Base-by-base conservation (phyloP, 140 eudicot species). In the Oenanthe javanica region DNA sequence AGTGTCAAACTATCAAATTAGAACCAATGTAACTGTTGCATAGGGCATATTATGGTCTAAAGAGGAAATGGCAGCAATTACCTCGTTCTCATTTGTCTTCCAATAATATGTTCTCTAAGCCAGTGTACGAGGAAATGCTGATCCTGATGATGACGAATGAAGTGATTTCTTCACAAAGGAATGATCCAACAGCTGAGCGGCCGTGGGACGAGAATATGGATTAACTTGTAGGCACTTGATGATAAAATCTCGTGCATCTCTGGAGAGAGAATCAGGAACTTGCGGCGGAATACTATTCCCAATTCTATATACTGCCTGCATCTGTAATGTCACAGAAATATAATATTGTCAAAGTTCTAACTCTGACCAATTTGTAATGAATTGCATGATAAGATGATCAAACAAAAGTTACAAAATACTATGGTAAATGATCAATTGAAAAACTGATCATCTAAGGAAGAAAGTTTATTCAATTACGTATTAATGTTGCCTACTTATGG, bases 151-250 rank as follows among this genome's bases (percentile, higher is more conserved):
- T 21, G 82, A 80, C 27, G 84, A 55, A 21, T 46, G 52, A 2
- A 88, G 87, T 72, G 89, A 87, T 23, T 88, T 86, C 63, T 81
- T 86, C 64, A 94, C 96, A 85, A 92, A 92, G 45, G 96, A 90
- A 78, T 94, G 97, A 78, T 92, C 82, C 85, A 94, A 84, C 46
- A 94, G 94, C 89, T 92, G 88, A 84, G 89, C 84, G 59, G 98
- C 97, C 31, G 96, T 86, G 46, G 98, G 96, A 27, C 98, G 94
- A 79, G 83, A 84, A 82, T 63, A 67, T 78, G 98, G 93, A 54
- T 92, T 81, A 18, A 88, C 90, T 76, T 84, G 93, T 83, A 94
- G 85, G 80, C 98, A 94, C 57, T 84, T 78, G 15, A 70, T 64
- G 81, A 94, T 89, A 77, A 94, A 92, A 86, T 92, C 91, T 46